Conservation (phyloP, 139 green algal species). For the Haematococcus sp. region DNA sequence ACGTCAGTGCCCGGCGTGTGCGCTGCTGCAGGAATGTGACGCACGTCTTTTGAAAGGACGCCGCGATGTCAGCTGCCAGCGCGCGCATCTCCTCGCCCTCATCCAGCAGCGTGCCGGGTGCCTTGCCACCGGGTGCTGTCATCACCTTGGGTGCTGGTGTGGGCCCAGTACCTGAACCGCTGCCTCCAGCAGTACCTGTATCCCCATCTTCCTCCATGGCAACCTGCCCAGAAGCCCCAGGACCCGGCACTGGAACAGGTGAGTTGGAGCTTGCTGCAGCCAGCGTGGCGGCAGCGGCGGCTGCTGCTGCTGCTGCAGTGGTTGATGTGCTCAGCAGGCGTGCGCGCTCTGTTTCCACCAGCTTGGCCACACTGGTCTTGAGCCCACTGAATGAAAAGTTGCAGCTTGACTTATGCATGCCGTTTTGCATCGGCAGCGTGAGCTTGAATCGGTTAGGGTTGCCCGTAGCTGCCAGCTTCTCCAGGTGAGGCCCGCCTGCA, state of each 20-base stretch:
- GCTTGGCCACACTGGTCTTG: constrained; percentile 64
- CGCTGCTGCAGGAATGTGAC: constrained; percentile 39
- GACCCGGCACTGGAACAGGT: too few relatives aligned
- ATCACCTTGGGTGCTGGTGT: constrained; percentile 1
- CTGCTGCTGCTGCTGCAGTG: too few relatives aligned
- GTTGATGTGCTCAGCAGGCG: too few relatives aligned
- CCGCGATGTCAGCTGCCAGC: constrained; percentile 18
- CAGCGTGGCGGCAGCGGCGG: too few relatives aligned
- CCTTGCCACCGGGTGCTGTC: background rate
- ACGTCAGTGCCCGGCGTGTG: constrained; percentile 27
- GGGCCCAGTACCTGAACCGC: too few relatives aligned
- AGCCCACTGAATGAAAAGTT: constrained; percentile 85
- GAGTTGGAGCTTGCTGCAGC: too few relatives aligned
- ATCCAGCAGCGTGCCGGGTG: constrained; percentile 8
- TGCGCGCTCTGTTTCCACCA: background rate
- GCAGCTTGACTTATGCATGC: constrained; percentile 42
- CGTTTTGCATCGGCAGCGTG: constrained; percentile 61
- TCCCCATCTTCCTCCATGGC: background rate
- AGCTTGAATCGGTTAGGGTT: constrained; percentile 50
- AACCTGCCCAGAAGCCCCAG: too few relatives aligned
- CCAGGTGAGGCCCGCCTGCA: constrained; percentile 63
- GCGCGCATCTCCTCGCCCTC: constrained; percentile 14
- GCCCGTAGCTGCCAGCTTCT: constrained; percentile 58
- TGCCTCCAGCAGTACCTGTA: too few relatives aligned
- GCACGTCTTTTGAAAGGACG: constrained; percentile 17